These are phyloP conservation scores for Cicer judaicum DNA, from an alignment of 306 rosid genomes.

Conservation along the genomic window DNA sequence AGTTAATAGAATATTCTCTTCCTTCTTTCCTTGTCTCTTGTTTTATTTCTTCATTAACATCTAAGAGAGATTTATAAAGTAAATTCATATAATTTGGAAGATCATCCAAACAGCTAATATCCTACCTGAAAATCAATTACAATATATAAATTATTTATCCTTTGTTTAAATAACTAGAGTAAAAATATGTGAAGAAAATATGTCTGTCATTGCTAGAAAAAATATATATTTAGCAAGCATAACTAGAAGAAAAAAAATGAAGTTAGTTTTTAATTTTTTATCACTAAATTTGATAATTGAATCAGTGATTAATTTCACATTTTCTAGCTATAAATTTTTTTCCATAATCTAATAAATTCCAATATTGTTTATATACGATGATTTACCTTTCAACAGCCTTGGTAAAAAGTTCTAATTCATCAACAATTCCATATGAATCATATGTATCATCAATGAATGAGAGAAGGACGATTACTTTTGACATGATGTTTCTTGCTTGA, in stretches of 20 bases:
- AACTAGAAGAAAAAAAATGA: too few species aligned
- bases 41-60: conserved; percentile 7
- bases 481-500: conserved; percentile 32
- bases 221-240: too few species aligned
- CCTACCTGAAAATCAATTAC: background rate
- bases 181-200: too few species aligned
- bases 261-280: too few species aligned
- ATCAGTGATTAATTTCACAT: too few species aligned
- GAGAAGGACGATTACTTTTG: background rate
- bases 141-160: too few species aligned
- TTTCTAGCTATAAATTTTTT: background rate
- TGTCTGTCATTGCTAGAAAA: background rate
- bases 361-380: too few species aligned
- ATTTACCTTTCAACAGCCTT: conserved; percentile 7
- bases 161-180: too few species aligned
- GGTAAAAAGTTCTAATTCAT: conserved; percentile 5
- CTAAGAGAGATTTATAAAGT: too few species aligned
- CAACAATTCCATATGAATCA: background rate
- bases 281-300: too few species aligned
- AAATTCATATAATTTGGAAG: conserved; percentile 4
- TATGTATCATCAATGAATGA: conserved; percentile 21
- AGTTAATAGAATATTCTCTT: conserved; percentile 27
- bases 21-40: conserved; percentile 23
- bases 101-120: background rate
- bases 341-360: too few species aligned